Percentiles rank a stretch among this genome's conserved stretches.
Evolutionary conservation across 768 basidiomycete genomes (phyloP).

Genomic region (Hysterangium stoloniferum): DNA sequence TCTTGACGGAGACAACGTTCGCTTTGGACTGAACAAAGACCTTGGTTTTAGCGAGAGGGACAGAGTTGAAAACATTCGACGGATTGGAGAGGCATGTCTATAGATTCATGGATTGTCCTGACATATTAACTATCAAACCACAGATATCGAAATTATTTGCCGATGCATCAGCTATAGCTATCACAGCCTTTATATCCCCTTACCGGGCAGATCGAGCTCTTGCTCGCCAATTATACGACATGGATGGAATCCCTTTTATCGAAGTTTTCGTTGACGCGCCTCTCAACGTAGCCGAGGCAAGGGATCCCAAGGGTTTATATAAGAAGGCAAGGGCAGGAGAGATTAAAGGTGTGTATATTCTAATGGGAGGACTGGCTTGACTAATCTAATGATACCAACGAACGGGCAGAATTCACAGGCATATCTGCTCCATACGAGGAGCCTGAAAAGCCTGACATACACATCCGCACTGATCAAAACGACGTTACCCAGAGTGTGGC

Average conservation of each 20-base stretch:
- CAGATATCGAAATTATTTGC: conserved; percentile 94
- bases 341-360: conserved; percentile 67
- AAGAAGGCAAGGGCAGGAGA: conserved; percentile 93
- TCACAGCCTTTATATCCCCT: conserved; percentile 99
- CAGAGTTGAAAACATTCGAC: conserved; percentile 89
- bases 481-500: conserved; percentile 73
- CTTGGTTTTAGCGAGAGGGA: conserved; percentile 90
- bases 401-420: conserved; percentile 85
- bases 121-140: neutral
- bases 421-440: conserved; percentile 96
- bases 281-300: conserved; percentile 74
- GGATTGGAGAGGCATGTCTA: conserved; percentile 80
- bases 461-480: conserved; percentile 80
- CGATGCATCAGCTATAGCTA: conserved; percentile 73
- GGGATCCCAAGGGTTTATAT: conserved; percentile 97
- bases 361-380: neutral
- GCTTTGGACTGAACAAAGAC: conserved; percentile 95
- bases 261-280: conserved; percentile 97
- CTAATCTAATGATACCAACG: neutral
- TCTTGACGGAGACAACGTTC: conserved; percentile 92
- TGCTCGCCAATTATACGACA: conserved; percentile 76
- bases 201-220: conserved; percentile 79
- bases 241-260: conserved; percentile 69
- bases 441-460: conserved; percentile 79
- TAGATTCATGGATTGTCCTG: neutral